Base-by-base conservation (phyloP, 805 yeast species). In the Metschnikowia lachancei region DNA sequence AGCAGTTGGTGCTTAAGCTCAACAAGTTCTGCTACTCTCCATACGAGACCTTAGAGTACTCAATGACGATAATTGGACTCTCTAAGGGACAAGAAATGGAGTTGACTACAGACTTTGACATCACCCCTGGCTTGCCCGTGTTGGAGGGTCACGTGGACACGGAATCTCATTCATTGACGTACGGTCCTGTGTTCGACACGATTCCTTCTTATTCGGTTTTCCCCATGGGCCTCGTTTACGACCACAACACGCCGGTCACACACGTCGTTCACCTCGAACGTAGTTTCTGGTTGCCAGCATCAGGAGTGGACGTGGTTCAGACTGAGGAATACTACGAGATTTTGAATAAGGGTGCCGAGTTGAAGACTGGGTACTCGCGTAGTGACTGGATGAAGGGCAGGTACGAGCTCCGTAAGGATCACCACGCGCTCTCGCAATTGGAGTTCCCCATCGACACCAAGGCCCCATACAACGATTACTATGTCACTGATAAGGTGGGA, bases 401-500 rank as follows among this genome's bases (percentile, higher is more conserved):
- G 52, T 69, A 73, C 45, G 76, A 74, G 26, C 41, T 62, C 18
- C 59, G 71, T 52, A 72, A 76, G 56, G 72, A 77, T 50, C 74
- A 80, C 42, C 81, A 84, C 46, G 83, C 87, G 2, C 64, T 88
- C 34, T 74, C 79, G 28, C 80, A 79, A 22, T 61, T 90, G 48
- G 83, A 81, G 50, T 63, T 87, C 50, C 76, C 75, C 7, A 62
- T 87, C 26, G 63, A 67, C 18, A 54, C 54, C 14, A 53, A 52
- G 26, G 50, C 50, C n/a, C 66, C 62, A 19, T 53, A 38, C 39
- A 59, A 62, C 41, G 94, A 84, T 50, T 77, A 83, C 47, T 94
- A 87, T 69, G 88, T 74, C 62, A 83, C 89, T 10, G 99, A 94
- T 65, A 78, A 85, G 54, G 96, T 92, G 24, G 99, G 99, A 31